These are phyloP conservation scores for Alternaria ventricosa DNA, from an alignment of 2,329 filamentous ascomycete genomes.

Conservation along the genomic window DNA sequence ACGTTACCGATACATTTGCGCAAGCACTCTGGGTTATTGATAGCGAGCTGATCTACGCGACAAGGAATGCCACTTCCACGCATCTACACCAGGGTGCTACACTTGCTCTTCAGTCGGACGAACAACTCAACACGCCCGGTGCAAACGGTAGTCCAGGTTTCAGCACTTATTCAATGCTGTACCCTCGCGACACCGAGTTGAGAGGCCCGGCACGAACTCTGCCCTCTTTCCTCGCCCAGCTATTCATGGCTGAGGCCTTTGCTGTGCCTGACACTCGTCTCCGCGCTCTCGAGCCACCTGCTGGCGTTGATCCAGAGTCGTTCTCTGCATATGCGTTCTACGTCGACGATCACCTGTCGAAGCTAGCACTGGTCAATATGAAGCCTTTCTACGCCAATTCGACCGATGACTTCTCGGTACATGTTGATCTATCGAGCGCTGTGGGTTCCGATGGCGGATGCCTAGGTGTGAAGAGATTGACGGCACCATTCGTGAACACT, in stretches of 20 bases:
- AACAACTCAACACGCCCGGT: slow-evolving; percentile 16
- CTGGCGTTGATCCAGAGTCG: background rate
- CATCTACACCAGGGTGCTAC: slow-evolving; percentile 18
- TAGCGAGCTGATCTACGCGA: slow-evolving; percentile 15
- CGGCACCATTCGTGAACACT: slow-evolving; percentile 9
- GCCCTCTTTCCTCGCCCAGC: slow-evolving; percentile 12
- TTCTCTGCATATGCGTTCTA: slow-evolving; percentile 18
- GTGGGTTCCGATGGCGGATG: background rate
- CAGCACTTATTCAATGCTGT: slow-evolving; percentile 18
- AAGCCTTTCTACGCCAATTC: slow-evolving; percentile 14
- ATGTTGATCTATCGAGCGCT: background rate
- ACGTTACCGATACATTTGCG: slow-evolving; percentile 18
- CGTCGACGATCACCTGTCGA: slow-evolving; percentile 5
- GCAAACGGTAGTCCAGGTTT: slow-evolving; percentile 14
- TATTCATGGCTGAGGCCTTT: slow-evolving; percentile 13
- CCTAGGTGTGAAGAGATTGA: background rate
- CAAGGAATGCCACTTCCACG: slow-evolving; percentile 5
- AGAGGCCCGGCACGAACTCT: slow-evolving; percentile 13
- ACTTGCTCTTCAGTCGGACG: slow-evolving; percentile 12
- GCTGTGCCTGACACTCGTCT: slow-evolving; percentile 1
- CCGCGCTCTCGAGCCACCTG: background rate
- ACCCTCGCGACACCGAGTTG: slow-evolving; percentile 12
- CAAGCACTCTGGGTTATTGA: slow-evolving; percentile 21
- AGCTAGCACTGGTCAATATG: slow-evolving; percentile 16
- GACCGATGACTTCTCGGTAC: background rate